Evolutionary conservation across 2,329 filamentous ascomycete genomes (phyloP).

Genomic region (Ophiostoma triangulosporum): DNA sequence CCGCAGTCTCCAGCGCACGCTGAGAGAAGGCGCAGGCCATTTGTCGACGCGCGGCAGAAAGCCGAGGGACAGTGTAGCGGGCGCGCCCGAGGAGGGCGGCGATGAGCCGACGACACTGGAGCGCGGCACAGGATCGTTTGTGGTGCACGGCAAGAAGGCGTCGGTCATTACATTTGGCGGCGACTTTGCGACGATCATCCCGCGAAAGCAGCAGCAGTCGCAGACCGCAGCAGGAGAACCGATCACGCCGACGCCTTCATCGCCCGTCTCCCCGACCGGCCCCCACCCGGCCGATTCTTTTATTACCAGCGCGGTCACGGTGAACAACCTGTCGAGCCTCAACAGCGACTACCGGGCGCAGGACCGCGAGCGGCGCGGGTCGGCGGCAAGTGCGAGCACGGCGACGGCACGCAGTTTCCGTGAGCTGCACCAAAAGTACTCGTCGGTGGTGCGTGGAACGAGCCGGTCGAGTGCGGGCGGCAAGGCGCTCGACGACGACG

Average conservation of each 20-base stretch:
- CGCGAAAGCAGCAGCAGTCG: slow-evolving; percentile 25
- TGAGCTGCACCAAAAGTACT: slow-evolving; percentile 47
- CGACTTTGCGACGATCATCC: slow-evolving; percentile 64
- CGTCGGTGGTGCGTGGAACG: slow-evolving; percentile 36
- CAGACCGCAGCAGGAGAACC: not conserved
- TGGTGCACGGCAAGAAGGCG: slow-evolving; percentile 94
- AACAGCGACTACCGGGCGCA: slow-evolving; percentile 36
- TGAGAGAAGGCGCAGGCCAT: slow-evolving; percentile 64
- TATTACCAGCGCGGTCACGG: not conserved
- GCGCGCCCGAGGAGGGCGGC: slow-evolving; percentile 10
- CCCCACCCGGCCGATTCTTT: too few relatives aligned
- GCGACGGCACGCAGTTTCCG: slow-evolving; percentile 53
- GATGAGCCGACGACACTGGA: slow-evolving; percentile 54
- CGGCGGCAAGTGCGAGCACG: slow-evolving; percentile 51
- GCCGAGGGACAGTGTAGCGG: slow-evolving; percentile 43
- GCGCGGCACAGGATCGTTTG: slow-evolving; percentile 77
- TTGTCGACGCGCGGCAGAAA: slow-evolving; percentile 59
- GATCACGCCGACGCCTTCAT: slow-evolving; percentile 15
- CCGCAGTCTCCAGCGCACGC: slow-evolving; percentile 76
- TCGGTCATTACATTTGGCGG: slow-evolving; percentile 92
- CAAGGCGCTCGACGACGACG: slow-evolving; percentile 32
- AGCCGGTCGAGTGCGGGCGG: slow-evolving; percentile 17
- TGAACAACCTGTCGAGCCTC: not conserved
- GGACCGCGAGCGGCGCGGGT: slow-evolving; percentile 40
- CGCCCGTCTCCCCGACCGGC: slow-evolving; percentile 21